Percentiles rank a stretch among this genome's conserved stretches.
Evolutionary conservation across 2,329 filamentous ascomycete species (phyloP).

Genomic region (Colletotrichum tabaci): DNA sequence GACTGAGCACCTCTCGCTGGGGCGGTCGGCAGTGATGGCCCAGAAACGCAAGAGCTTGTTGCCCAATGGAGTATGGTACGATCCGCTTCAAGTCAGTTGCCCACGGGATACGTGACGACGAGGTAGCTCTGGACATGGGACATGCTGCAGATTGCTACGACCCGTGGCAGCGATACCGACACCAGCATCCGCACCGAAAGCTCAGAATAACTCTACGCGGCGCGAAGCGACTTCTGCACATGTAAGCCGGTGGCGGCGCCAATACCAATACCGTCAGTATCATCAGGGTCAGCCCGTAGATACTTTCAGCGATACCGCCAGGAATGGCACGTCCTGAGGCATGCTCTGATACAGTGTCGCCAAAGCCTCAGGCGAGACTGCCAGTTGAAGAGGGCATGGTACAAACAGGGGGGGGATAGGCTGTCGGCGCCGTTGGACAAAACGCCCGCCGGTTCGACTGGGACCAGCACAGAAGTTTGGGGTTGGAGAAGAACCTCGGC

Average conservation of each 20-base stretch:
- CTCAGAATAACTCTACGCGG: slow-evolving; percentile 10
- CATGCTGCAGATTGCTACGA: slow-evolving; percentile 33
- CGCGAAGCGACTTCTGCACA: slow-evolving; percentile 17
- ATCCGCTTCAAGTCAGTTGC: slow-evolving; percentile 30
- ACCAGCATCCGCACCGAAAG: background rate
- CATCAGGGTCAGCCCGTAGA: slow-evolving; percentile 8
- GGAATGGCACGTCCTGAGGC: background rate
- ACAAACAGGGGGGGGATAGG: slow-evolving; percentile 22
- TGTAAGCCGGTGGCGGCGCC: slow-evolving; percentile 6
- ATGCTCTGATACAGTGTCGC: slow-evolving; percentile 23
- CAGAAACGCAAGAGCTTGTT: slow-evolving; percentile 24
- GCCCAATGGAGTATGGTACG: slow-evolving; percentile 32
- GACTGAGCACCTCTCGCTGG: slow-evolving; percentile 38
- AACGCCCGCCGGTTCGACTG: slow-evolving; percentile 15
- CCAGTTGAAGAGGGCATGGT: slow-evolving; percentile 15
- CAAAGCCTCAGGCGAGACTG: slow-evolving; percentile 8
- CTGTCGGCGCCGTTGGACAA: slow-evolving; percentile 33
- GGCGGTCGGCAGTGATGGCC: slow-evolving; percentile 34
- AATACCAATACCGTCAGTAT: slow-evolving; percentile 3
- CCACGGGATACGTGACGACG: slow-evolving; percentile 14
- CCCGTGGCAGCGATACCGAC: slow-evolving; percentile 14
- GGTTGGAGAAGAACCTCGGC: slow-evolving; percentile 32
- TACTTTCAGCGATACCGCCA: background rate
- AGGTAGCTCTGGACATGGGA: slow-evolving; percentile 29
- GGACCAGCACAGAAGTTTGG: slow-evolving; percentile 15